These are phyloP conservation scores for Scutellaria baicalensis DNA, from an alignment of 257 asterid genomes.

Conservation along the genomic window DNA sequence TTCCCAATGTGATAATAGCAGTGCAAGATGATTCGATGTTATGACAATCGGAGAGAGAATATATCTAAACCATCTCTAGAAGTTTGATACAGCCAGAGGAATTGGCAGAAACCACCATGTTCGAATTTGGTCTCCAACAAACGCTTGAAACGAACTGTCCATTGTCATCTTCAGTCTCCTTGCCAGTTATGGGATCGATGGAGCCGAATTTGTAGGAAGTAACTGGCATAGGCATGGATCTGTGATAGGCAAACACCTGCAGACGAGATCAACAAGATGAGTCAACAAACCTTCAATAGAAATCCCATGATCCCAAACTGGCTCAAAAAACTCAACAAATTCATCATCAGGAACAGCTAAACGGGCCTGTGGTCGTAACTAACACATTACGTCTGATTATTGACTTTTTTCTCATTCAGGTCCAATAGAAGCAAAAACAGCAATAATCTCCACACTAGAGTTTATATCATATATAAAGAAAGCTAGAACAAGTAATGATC, in stretches of 20 bases:
- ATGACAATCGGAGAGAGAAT: neutral
- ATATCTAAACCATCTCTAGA: slow-evolving; percentile 56
- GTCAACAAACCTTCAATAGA: neutral
- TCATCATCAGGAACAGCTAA: neutral
- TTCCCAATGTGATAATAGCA: neutral
- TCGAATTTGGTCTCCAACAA: slow-evolving; percentile 85
- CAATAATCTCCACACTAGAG: neutral
- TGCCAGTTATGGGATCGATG: slow-evolving; percentile 74
- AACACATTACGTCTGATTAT: neutral
- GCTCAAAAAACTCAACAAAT: neutral
- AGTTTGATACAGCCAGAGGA: slow-evolving; percentile 81
- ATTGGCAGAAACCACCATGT: slow-evolving; percentile 75
- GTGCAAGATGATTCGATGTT: neutral
- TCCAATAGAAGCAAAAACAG: neutral
- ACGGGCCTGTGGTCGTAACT: neutral
- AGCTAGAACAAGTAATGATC: slow-evolving; percentile 3
- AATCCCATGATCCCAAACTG: neutral
- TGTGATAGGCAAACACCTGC: slow-evolving; percentile 74
- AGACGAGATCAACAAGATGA: neutral
- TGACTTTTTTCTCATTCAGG: neutral
- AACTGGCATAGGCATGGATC: slow-evolving; percentile 82
- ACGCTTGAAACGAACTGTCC: slow-evolving; percentile 91
- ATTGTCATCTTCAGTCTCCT: slow-evolving; percentile 67
- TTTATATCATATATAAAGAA: neutral
- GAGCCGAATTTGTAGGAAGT: slow-evolving; percentile 81